Conservation (phyloP, 495 filamentous ascomycete genomes). For the Trichoderma reesei region DNA sequence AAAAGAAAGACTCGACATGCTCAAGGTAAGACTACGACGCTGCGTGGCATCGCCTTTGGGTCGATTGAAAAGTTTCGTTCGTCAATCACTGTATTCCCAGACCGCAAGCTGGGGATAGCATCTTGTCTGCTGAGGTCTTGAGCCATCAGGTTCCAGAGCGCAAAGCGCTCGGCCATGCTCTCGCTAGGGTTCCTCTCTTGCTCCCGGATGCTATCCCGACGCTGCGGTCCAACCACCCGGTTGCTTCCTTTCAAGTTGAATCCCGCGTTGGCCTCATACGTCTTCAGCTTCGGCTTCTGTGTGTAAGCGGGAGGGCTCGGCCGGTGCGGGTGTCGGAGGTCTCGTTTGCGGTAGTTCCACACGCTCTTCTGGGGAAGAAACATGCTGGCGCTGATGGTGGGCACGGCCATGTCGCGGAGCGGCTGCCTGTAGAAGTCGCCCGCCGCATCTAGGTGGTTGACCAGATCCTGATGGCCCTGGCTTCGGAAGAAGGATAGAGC, state of each 20-base stretch:
- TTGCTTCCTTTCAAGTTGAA: background rate
- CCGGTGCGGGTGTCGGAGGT: background rate
- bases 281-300: background rate
- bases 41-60: background rate
- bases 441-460: constrained; percentile 47
- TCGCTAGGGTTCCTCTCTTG: constrained; percentile 5
- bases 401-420: constrained; percentile 56
- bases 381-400: constrained; percentile 43
- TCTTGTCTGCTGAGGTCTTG: constrained; percentile 3
- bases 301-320: background rate
- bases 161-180: constrained; percentile 4
- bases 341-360: constrained; percentile 43
- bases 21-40: too few relatives aligned
- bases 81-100: constrained; percentile 12
- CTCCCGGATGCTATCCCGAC: constrained; percentile 2
- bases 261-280: background rate
- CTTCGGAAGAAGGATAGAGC: constrained; percentile 50
- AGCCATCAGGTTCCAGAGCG: constrained; percentile 8
- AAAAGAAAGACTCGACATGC: background rate
- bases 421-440: constrained; percentile 50
- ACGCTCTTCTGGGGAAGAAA: constrained; percentile 37
- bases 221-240: constrained; percentile 4
- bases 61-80: constrained; percentile 6
- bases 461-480: constrained; percentile 45
- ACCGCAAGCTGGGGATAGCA: constrained; percentile 8